Evolutionary conservation across 2,329 filamentous ascomycete species (phyloP).

Genomic region (Alternaria panax): DNA sequence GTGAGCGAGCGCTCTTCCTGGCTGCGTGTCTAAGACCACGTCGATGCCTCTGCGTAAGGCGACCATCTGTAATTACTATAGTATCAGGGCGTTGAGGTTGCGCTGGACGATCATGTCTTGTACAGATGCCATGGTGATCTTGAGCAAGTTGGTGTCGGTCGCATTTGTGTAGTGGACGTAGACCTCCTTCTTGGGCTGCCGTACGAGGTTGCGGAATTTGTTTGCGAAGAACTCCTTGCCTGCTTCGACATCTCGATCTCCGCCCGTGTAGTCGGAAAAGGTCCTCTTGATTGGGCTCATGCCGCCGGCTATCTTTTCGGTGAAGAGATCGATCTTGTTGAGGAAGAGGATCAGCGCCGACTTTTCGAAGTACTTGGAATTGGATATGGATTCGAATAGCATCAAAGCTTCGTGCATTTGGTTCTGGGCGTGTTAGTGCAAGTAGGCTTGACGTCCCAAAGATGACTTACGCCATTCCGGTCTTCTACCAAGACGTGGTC

Average conservation of each 20-base stretch:
- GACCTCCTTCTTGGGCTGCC: conserved; percentile 59
- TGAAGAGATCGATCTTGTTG: conserved; percentile 63
- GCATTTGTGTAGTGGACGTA: conserved; percentile 63
- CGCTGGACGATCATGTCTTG: conserved; percentile 64
- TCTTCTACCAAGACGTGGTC: conserved; percentile 97
- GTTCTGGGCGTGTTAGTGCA: conserved; percentile 49
- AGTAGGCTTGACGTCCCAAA: background rate
- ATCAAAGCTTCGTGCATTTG: conserved; percentile 64
- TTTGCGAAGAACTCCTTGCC: conserved; percentile 60
- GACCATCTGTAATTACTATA: conserved; percentile 34
- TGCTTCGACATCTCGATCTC: conserved; percentile 55
- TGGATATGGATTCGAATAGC: conserved; percentile 62
- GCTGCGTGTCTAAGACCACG: background rate
- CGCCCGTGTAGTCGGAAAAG: conserved; percentile 59
- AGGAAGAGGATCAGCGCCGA: conserved; percentile 61
- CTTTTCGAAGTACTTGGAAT: conserved; percentile 61
- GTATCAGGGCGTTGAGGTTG: conserved; percentile 59
- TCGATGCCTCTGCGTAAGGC: background rate
- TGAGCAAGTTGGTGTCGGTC: conserved; percentile 63
- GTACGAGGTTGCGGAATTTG: conserved; percentile 60
- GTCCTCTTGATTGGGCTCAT: conserved; percentile 57
- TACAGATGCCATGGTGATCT: conserved; percentile 62
- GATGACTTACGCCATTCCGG: conserved; percentile 81
- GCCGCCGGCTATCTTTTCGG: conserved; percentile 57
- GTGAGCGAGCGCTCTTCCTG: conserved; percentile 1